These are phyloP conservation scores for Clarkia xantiana DNA, from an alignment of 345 rosid species.

Conservation along the genomic window DNA sequence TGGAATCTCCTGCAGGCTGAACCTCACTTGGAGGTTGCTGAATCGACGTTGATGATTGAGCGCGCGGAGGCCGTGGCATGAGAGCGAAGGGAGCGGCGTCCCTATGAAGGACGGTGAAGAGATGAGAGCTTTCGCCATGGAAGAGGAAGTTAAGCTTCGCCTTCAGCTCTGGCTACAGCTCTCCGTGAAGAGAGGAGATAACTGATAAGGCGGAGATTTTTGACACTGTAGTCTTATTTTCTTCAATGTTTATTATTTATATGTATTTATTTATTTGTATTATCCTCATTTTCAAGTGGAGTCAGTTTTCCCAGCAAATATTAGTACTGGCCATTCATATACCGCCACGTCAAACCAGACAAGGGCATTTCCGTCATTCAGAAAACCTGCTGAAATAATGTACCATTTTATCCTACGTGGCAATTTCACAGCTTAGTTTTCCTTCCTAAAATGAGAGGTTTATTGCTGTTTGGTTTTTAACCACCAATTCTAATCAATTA, in stretches of 20 bases:
- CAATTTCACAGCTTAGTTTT: too few relatives aligned
- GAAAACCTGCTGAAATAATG: too few relatives aligned
- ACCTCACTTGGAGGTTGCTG: slow-evolving; percentile 27
- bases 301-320: not conserved
- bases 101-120: slow-evolving; percentile 71
- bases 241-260: too few relatives aligned
- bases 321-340: not conserved
- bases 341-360: not conserved
- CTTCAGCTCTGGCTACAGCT: not conserved
- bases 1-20: slow-evolving; percentile 70
- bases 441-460: too few relatives aligned
- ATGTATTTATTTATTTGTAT: not conserved
- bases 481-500: too few relatives aligned
- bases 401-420: too few relatives aligned
- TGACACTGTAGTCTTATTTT: not conserved
- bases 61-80: slow-evolving; percentile 29
- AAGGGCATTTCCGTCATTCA: too few relatives aligned
- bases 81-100: slow-evolving; percentile 25
- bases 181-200: not conserved
- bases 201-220: slow-evolving; percentile 3
- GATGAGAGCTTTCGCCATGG: slow-evolving; percentile 73
- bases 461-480: too few relatives aligned
- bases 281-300: too few relatives aligned
- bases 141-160: not conserved
- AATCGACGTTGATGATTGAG: slow-evolving; percentile 37